Conservation (phyloP, 805 yeast species). For the Blastobotrys muscicola region DNA sequence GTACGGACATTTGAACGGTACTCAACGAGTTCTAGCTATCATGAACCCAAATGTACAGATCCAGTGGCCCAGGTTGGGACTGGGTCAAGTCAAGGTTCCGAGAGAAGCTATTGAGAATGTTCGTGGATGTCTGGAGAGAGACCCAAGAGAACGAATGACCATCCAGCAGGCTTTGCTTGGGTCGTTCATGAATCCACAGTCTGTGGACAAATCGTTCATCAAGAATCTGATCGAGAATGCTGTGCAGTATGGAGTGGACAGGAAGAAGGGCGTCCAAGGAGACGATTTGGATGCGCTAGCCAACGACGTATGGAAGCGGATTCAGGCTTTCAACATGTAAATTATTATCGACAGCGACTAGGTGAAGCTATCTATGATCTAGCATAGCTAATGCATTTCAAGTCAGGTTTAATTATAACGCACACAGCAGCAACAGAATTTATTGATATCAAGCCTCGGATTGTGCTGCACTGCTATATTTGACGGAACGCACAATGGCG, state of each 20-base stretch:
- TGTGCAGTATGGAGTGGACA: constrained; percentile 56
- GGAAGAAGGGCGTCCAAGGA: constrained; percentile 31
- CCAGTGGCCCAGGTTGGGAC: constrained; percentile 51
- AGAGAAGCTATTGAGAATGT: constrained; percentile 60
- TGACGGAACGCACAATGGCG: too few relatives aligned
- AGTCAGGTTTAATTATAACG: too few relatives aligned
- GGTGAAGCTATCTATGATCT: too few relatives aligned
- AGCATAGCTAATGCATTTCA: too few relatives aligned
- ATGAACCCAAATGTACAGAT: constrained; percentile 75
- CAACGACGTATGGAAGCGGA: constrained; percentile 50
- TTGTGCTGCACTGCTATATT: too few relatives aligned
- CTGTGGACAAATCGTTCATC: constrained; percentile 57
- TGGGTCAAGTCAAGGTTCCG: constrained; percentile 58
- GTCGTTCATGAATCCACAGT: constrained; percentile 65
- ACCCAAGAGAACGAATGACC: constrained; percentile 59
- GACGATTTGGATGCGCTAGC: constrained; percentile 40
- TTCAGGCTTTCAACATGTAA: constrained; percentile 16
- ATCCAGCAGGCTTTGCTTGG: constrained; percentile 52
- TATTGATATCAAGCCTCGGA: too few relatives aligned
- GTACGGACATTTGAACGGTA: constrained; percentile 67
- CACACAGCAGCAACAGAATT: too few relatives aligned
- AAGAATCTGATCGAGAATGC: constrained; percentile 68
- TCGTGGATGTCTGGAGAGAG: constrained; percentile 58
- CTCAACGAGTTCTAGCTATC: constrained; percentile 71
- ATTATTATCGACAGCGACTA: too few relatives aligned